A percentile compares a stretch with the other conserved stretches of the same genome.
Evolutionary conservation across 108 stramenopile genomes (phyloP).

Genomic region (Fragilariopsis cylindrus): DNA sequence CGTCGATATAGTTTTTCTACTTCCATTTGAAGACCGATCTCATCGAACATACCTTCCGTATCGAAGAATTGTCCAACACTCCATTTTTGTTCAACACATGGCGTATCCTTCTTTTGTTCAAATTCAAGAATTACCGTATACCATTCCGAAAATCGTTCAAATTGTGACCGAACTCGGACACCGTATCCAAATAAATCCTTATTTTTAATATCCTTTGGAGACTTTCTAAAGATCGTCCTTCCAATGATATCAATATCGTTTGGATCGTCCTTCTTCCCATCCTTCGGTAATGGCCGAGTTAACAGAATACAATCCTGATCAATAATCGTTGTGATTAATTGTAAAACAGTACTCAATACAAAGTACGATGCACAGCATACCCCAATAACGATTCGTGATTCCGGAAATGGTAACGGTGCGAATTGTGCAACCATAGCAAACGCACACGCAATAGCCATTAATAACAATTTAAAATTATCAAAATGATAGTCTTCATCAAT

Average conservation of each 20-base stretch:
- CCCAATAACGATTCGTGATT: constrained; percentile 83
- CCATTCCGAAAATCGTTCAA: constrained; percentile 87
- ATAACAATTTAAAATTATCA: constrained; percentile 89
- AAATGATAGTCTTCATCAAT: constrained; percentile 80
- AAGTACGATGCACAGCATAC: constrained; percentile 92
- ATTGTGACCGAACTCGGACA: constrained; percentile 74
- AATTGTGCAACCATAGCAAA: constrained; percentile 95
- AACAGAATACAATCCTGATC: constrained; percentile 91
- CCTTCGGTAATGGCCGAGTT: constrained; percentile 60
- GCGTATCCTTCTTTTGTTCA: constrained; percentile 35
- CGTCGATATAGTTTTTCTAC: constrained; percentile 62
- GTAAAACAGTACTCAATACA: constrained; percentile 85
- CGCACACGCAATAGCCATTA: constrained; percentile 90
- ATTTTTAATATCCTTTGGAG: constrained; percentile 47
- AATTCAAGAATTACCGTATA: constrained; percentile 86
- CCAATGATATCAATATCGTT: constrained; percentile 13
- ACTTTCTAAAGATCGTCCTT: constrained; percentile 34
- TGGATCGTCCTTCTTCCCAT: constrained; percentile 19
- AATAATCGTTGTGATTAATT: constrained; percentile 90
- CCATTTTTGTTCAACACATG: constrained; percentile 75
- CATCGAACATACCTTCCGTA: constrained; percentile 91
- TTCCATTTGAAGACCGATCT: constrained; percentile 66
- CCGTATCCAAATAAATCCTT: constrained; percentile 60
- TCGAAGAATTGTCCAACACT: constrained; percentile 91
- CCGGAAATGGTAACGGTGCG: constrained; percentile 91